Percentiles rank a stretch among this genome's conserved stretches.
Conservation (phyloP, 2,329 filamentous ascomycete genomes). For the Metarhizium guizhouense region DNA sequence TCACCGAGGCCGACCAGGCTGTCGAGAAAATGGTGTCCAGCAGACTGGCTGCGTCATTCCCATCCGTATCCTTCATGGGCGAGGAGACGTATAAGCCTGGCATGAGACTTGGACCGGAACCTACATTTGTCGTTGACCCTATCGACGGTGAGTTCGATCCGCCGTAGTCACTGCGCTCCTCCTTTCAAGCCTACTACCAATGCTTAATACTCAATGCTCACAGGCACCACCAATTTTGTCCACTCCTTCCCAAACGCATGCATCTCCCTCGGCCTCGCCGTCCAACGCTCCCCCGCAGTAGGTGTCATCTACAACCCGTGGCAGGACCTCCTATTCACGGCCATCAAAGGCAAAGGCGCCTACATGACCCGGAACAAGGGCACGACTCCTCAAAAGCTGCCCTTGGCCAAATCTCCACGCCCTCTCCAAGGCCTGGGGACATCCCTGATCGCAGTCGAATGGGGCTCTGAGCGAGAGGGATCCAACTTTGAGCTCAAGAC, state of each 20-base stretch:
- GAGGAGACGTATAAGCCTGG: conserved; percentile 70
- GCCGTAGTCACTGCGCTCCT: background rate
- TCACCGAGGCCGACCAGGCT: conserved; percentile 58
- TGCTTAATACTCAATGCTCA: background rate
- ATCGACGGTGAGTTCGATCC: conserved; percentile 51
- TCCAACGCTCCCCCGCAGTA: conserved; percentile 52
- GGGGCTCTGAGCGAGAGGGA: conserved; percentile 60
- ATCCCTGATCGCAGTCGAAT: conserved; percentile 62
- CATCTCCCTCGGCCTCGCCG: conserved; percentile 65
- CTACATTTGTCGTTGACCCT: conserved; percentile 74
- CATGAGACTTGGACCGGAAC: conserved; percentile 49
- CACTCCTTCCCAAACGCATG: conserved; percentile 67
- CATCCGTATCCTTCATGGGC: conserved; percentile 56
- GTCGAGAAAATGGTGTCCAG: conserved; percentile 54
- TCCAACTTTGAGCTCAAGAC: conserved; percentile 63
- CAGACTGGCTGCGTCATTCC: conserved; percentile 43
- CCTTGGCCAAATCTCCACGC: conserved; percentile 37
- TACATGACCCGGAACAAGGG: conserved; percentile 42
- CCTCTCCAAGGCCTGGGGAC: conserved; percentile 51
- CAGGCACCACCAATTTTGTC: conserved; percentile 65
- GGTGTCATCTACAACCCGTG: conserved; percentile 79
- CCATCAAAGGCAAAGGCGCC: conserved; percentile 57
- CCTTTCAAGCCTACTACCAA: background rate
- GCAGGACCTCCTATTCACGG: conserved; percentile 59
- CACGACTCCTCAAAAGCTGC: conserved; percentile 27